These are phyloP conservation scores for Chytriomyces sp. DNA, from an alignment of 192 early-diverging fungal genomes.

Conservation along the genomic window DNA sequence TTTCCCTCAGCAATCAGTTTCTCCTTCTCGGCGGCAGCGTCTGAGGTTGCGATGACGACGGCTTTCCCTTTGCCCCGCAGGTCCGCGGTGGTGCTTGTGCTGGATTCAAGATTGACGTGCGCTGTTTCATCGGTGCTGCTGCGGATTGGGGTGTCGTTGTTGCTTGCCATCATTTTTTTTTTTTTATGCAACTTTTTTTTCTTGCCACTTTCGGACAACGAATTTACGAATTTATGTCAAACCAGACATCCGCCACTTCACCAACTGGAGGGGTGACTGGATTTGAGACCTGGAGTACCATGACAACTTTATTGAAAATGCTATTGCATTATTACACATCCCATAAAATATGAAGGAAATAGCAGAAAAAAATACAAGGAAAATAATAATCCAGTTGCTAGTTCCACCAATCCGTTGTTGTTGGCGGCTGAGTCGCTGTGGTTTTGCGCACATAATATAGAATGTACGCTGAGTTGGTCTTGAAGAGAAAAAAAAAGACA, in stretches of 20 bases:
- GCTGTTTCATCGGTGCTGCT: neutral
- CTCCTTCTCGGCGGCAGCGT: neutral
- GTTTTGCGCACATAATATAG: conserved; percentile 59
- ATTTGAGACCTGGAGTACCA: no score
- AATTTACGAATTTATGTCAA: neutral
- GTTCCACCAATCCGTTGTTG: conserved; percentile 45
- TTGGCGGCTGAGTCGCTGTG: conserved; percentile 1
- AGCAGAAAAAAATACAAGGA: neutral
- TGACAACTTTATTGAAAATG: no score
- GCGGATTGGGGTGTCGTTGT: neutral
- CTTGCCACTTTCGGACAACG: neutral
- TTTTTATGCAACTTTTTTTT: conserved; percentile 17
- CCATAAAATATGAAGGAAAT: neutral
- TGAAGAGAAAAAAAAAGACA: neutral
- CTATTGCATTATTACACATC: no score
- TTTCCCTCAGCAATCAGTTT: conserved; percentile 68
- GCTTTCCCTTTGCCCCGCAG: neutral
- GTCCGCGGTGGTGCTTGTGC: neutral
- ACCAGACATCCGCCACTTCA: neutral
- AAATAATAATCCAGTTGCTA: neutral
- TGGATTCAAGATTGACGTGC: neutral
- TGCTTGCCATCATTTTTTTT: conserved; percentile 17
- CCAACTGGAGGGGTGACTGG: no score
- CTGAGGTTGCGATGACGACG: neutral
- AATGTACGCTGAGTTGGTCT: conserved; percentile 67